Evolutionary conservation across 306 rosid genomes (phyloP).

Genomic region (Fagus sylvatica): DNA sequence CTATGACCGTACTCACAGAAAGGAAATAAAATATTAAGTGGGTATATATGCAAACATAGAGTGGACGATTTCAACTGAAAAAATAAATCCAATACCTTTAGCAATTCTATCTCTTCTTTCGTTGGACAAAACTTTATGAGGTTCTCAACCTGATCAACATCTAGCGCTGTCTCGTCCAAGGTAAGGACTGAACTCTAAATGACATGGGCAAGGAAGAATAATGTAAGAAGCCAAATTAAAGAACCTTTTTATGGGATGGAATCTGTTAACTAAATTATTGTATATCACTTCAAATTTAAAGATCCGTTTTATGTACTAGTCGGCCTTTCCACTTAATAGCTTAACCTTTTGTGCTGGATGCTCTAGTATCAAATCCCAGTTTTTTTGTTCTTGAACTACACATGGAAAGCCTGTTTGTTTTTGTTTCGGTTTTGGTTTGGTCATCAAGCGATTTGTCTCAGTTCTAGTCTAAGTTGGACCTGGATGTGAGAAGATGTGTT

Average conservation of each 20-base stretch:
- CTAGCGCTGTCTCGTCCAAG: constrained; percentile 75
- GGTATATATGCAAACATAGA: not conserved
- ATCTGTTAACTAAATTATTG: not conserved
- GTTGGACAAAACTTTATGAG: constrained; percentile 95
- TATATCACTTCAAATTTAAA: not conserved
- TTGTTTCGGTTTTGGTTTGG: no score
- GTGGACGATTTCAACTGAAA: constrained; percentile 12
- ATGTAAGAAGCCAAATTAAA: constrained; percentile 19
- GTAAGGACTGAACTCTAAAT: constrained; percentile 75
- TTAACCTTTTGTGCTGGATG: no score
- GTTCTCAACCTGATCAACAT: constrained; percentile 90
- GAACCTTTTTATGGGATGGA: not conserved
- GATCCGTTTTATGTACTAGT: no score
- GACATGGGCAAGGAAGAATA: constrained; percentile 17
- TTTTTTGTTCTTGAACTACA: no score
- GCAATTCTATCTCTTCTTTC: constrained; percentile 89
- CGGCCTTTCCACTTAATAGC: no score
- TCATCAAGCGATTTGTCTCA: no score
- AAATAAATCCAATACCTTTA: constrained; percentile 57
- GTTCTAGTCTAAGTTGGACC: no score
- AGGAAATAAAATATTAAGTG: constrained; percentile 8
- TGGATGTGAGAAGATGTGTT: no score
- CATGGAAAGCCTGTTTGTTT: no score
- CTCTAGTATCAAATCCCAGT: no score
- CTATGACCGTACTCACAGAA: not conserved